phyloP scores from a whole-genome alignment of 306 rosid species.

The Prunus mume region DNA sequence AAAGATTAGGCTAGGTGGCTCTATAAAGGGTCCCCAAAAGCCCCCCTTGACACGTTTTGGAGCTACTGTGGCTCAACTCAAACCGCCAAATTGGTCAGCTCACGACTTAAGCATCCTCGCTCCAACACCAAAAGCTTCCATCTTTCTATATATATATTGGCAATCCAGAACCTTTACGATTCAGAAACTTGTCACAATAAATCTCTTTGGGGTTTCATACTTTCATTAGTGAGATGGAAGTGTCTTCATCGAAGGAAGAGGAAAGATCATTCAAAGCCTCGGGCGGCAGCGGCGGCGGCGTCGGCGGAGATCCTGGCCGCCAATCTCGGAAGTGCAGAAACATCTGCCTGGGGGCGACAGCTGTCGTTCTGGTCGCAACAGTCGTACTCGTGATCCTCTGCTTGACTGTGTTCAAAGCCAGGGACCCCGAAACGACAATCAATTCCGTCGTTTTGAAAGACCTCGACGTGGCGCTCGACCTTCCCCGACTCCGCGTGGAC shows the following conservation, averaged over 20 bases:
- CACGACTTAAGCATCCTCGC: background rate
- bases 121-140: background rate
- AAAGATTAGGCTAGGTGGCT: background rate
- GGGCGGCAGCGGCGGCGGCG: background rate
- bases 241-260: too few relatives aligned
- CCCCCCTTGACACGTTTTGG: background rate
- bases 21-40: background rate
- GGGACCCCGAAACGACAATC: conserved; percentile 16
- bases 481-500: conserved; percentile 8
- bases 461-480: conserved; percentile 21
- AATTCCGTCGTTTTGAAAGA: conserved; percentile 31
- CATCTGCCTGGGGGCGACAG: conserved; percentile 20
- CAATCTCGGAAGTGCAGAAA: conserved; percentile 22
- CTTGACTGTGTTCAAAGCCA: conserved; percentile 54
- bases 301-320: background rate
- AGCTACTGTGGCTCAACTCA: background rate
- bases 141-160: background rate
- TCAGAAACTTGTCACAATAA: too few relatives aligned
- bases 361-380: background rate
- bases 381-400: conserved; percentile 33
- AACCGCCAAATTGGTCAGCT: background rate
- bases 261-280: background rate
- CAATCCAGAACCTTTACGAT: background rate
- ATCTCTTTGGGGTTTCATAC: too few relatives aligned
- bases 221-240: too few relatives aligned